phyloP scores from a whole-genome alignment of 495 filamentous ascomycete genomes.

The Podospora bellae-mahoneyi region DNA sequence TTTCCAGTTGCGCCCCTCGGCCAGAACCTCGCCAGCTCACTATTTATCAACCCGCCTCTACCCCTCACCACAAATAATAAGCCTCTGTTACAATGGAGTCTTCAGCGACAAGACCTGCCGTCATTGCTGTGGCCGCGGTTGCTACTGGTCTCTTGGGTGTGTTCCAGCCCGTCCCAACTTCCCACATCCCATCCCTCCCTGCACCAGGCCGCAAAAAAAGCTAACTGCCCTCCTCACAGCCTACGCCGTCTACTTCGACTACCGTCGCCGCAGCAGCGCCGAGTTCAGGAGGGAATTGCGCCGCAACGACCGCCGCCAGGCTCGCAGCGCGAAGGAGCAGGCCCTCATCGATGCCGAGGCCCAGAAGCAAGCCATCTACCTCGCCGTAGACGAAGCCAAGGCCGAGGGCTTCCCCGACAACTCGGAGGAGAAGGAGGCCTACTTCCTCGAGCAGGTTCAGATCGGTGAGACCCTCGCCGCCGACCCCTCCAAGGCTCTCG shows the following conservation, averaged over 20 bases:
- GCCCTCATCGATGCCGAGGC: constrained; percentile 61
- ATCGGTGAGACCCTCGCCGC: constrained; percentile 71
- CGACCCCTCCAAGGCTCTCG: constrained; percentile 64
- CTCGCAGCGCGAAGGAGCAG: constrained; percentile 71
- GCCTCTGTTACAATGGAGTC: constrained; percentile 46
- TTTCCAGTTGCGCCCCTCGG: constrained; percentile 3
- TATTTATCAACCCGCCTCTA: background rate
- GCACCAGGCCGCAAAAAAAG: constrained; percentile 45
- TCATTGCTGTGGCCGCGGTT: constrained; percentile 69
- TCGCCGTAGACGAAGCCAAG: constrained; percentile 70
- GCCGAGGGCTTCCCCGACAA: constrained; percentile 87
- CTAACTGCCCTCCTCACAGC: constrained; percentile 48
- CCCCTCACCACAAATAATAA: constrained; percentile 32
- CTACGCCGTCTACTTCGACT: constrained; percentile 92
- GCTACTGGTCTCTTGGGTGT: constrained; percentile 74
- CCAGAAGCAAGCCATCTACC: constrained; percentile 70
- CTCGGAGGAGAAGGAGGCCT: constrained; percentile 74
- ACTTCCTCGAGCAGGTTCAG: constrained; percentile 94
- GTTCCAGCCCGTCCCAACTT: constrained; percentile 23
- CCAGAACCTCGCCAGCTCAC: constrained; percentile 5
- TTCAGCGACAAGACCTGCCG: constrained; percentile 57
- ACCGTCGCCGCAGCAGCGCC: constrained; percentile 80
- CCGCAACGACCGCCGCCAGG: constrained; percentile 73
- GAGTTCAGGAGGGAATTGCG: constrained; percentile 83
- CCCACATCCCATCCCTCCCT: constrained; percentile 44